phyloP scores from a whole-genome alignment of 371 early-diverging fungal species.

The Enterospora canceri region DNA sequence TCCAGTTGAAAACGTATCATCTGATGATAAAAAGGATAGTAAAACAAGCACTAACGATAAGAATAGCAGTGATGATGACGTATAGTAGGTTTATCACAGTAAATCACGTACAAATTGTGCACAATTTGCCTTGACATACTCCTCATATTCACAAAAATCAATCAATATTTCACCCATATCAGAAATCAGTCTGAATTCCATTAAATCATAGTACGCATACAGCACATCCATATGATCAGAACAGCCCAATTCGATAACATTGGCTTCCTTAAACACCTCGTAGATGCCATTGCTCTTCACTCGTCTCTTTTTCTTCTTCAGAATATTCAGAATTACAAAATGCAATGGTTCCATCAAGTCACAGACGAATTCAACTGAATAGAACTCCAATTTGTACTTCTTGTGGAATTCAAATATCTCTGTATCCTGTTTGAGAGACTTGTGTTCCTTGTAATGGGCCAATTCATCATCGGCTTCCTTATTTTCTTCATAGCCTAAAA shows the following conservation, averaged over 20 bases:
- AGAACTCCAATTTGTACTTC: slow-evolving; percentile 21
- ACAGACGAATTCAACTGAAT: slow-evolving; percentile 13
- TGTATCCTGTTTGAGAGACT: not conserved
- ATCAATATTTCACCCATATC: slow-evolving; percentile 21
- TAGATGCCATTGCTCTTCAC: slow-evolving; percentile 6
- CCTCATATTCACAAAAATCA: slow-evolving; percentile 18
- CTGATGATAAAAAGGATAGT: not conserved
- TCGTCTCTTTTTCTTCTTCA: slow-evolving; percentile 4
- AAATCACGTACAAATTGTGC: slow-evolving; percentile 1
- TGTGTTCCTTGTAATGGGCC: not conserved
- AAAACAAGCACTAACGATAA: not conserved
- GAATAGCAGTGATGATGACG: not conserved
- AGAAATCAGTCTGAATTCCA: slow-evolving; percentile 32
- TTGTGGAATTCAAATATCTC: not conserved
- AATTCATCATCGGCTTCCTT: not conserved
- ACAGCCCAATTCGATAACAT: slow-evolving; percentile 27
- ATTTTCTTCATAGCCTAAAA: slow-evolving; percentile 6
- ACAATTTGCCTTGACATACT: slow-evolving; percentile 7
- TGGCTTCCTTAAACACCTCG: slow-evolving; percentile 19
- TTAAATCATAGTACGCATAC: slow-evolving; percentile 16
- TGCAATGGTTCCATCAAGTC: slow-evolving; percentile 30
- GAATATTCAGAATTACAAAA: slow-evolving; percentile 17
- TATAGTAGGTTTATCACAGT: not conserved
- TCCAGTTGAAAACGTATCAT: not conserved
- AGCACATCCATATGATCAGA: slow-evolving; percentile 1